Conservation (phyloP, 176 grass and related monocot species). For the Secale cereale region DNA sequence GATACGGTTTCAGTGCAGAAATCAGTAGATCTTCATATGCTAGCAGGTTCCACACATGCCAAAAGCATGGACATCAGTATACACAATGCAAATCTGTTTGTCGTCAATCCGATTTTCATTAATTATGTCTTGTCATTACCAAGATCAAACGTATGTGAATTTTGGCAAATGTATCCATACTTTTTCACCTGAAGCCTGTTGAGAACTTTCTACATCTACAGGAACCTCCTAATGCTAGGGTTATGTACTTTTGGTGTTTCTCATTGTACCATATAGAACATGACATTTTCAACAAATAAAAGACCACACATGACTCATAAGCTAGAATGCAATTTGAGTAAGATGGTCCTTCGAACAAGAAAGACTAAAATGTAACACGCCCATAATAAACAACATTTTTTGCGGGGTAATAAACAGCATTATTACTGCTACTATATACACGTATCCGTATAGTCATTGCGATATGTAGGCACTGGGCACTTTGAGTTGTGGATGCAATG, state of each 20-base stretch:
- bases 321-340: constrained; percentile 1
- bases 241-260: constrained; percentile 6
- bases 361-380: not conserved
- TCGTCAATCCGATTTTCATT: not conserved
- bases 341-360: not conserved
- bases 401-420: not conserved
- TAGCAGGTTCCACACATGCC: not conserved
- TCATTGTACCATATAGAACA: not conserved
- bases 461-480: not conserved
- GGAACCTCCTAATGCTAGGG: not conserved
- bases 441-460: not conserved
- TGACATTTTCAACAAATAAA: not conserved
- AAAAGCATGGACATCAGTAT: not conserved
- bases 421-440: not conserved
- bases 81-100: constrained; percentile 11
- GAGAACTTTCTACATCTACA: not conserved
- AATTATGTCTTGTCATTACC: not conserved
- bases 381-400: not conserved
- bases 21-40: not conserved
- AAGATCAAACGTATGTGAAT: not conserved
- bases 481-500: not conserved
- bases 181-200: not conserved
- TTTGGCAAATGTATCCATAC: not conserved
- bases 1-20: not conserved
- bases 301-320: not conserved